Evolutionary conservation across 495 filamentous ascomycete species (phyloP).

Genomic region (Podospora fimiseda): DNA sequence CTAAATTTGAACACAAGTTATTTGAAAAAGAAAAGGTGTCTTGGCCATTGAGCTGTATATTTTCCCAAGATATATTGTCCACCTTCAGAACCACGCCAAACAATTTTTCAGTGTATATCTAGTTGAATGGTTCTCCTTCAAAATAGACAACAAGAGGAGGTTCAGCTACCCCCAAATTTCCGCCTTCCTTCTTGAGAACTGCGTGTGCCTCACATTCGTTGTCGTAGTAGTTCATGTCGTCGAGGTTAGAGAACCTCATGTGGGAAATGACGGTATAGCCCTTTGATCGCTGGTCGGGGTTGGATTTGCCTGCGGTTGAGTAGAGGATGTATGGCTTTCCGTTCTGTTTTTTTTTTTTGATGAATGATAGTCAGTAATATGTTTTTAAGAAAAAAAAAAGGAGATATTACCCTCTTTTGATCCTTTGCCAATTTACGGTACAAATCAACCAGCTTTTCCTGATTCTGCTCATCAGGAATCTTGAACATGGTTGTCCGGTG

Average conservation of each 20-base stretch:
- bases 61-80: too few species aligned
- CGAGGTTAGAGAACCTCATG: conserved; percentile 53
- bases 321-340: conserved; percentile 60
- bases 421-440: conserved; percentile 21
- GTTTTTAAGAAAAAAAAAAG: conserved; percentile 1
- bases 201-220: conserved; percentile 55
- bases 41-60: too few species aligned
- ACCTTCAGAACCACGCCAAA: too few species aligned
- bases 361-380: neutral
- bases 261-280: conserved; percentile 59
- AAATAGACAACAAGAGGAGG: conserved; percentile 47
- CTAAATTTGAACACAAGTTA: too few species aligned
- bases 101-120: too few species aligned
- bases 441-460: conserved; percentile 26
- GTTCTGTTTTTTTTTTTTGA: conserved; percentile 36
- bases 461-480: conserved; percentile 24
- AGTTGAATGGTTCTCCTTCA: conserved; percentile 18
- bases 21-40: too few species aligned
- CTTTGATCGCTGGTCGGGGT: conserved; percentile 50
- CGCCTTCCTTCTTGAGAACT: conserved; percentile 47
- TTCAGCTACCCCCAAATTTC: conserved; percentile 29
- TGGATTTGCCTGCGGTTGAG: conserved; percentile 37
- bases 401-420: conserved; percentile 21
- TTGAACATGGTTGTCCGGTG: conserved; percentile 36
- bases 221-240: conserved; percentile 70